A percentile compares a stretch with the other conserved stretches of the same genome.
Evolutionary conservation across 306 rosid species (phyloP).

Genomic region (Parietaria judaica): DNA sequence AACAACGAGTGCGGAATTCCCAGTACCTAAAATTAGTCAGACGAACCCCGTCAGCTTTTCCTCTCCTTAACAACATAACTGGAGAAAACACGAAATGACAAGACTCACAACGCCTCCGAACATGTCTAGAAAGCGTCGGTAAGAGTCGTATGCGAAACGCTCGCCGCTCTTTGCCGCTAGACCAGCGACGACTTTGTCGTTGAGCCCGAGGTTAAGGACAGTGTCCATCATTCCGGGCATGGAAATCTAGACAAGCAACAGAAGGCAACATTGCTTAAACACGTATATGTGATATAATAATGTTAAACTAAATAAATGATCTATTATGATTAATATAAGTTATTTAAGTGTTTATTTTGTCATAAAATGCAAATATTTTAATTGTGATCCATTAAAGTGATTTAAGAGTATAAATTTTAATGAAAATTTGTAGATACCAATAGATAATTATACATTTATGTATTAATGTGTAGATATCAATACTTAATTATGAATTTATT

Average conservation of each 20-base stretch:
- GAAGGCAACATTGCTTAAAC: slow-evolving; percentile 5
- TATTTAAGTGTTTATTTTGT: too few species aligned
- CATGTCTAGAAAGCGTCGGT: slow-evolving; percentile 92
- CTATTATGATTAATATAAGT: too few species aligned
- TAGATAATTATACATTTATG: too few species aligned
- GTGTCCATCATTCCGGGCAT: slow-evolving; percentile 99
- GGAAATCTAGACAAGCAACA: slow-evolving; percentile 44
- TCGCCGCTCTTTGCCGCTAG: slow-evolving; percentile 90
- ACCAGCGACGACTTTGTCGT: slow-evolving; percentile 82
- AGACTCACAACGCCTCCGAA: slow-evolving; percentile 88
- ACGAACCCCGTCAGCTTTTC: neutral
- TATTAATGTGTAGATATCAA: too few species aligned
- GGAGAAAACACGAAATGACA: neutral
- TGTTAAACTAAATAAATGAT: too few species aligned
- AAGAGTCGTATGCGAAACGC: slow-evolving; percentile 91
- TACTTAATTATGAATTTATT: too few species aligned
- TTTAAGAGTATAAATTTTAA: too few species aligned
- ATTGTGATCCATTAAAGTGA: too few species aligned
- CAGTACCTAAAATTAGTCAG: slow-evolving; percentile 50
- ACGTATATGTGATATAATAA: too few species aligned
- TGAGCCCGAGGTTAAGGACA: slow-evolving; percentile 92
- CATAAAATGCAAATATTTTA: too few species aligned
- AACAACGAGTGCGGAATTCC: slow-evolving; percentile 79
- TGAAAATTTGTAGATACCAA: neutral
- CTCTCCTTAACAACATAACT: too few species aligned